Percentiles rank a stretch among this genome's conserved stretches.
These are phyloP conservation scores for Dothistroma septosporum DNA, from an alignment of 2,329 filamentous ascomycete genomes.

Conservation along the genomic window DNA sequence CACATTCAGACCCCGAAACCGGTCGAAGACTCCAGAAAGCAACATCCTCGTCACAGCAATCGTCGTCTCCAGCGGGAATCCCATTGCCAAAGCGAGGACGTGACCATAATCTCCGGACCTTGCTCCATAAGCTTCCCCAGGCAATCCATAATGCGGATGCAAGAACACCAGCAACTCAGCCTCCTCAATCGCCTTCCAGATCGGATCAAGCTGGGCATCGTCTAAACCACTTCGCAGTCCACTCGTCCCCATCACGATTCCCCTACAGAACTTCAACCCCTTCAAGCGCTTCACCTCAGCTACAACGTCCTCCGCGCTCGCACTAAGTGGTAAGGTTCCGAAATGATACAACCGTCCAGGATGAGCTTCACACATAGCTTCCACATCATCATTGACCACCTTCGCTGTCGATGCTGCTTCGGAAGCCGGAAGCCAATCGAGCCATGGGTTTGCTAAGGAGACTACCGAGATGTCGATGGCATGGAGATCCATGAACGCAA, in stretches of 20 bases:
- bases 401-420: constrained; percentile 62
- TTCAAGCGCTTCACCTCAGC: constrained; percentile 61
- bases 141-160: constrained; percentile 89
- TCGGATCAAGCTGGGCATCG: constrained; percentile 65
- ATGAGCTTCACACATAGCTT: constrained; percentile 63
- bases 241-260: constrained; percentile 83
- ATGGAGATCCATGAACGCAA: constrained; percentile 84
- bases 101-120: constrained; percentile 74
- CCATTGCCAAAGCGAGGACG: constrained; percentile 77
- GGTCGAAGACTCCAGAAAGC: constrained; percentile 79
- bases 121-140: constrained; percentile 72
- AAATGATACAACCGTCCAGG: constrained; percentile 75
- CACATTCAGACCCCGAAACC: constrained; percentile 64
- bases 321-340: constrained; percentile 73
- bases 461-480: constrained; percentile 78
- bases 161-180: constrained; percentile 69
- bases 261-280: constrained; percentile 64
- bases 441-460: constrained; percentile 88
- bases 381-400: constrained; percentile 73
- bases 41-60: constrained; percentile 86
- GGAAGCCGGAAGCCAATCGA: constrained; percentile 68
- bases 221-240: constrained; percentile 78
- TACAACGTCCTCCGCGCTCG: constrained; percentile 57
- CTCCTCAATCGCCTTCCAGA: constrained; percentile 66
- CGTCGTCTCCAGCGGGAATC: constrained; percentile 89